Evolutionary conservation across 768 basidiomycete species (phyloP).

Genomic region (Psilocybe cubensis): DNA sequence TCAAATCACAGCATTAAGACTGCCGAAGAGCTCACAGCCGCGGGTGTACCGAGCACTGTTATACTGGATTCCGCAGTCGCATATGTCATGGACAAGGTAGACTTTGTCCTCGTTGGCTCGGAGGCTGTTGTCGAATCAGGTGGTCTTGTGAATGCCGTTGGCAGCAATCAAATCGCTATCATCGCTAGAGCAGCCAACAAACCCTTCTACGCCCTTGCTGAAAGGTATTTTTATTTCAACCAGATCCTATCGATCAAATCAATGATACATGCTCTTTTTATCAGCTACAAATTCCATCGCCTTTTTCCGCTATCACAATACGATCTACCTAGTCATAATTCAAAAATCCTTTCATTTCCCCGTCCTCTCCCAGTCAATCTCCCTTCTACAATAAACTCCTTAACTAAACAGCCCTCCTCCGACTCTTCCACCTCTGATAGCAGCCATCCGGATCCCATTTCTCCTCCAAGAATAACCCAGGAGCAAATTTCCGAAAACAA

Average conservation of each 20-base stretch:
- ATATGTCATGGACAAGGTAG: conserved; percentile 95
- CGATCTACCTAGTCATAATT: conserved; percentile 83
- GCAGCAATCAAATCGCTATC: conserved; percentile 95
- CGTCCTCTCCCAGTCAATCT: conserved; percentile 33
- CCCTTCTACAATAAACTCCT: conserved; percentile 24
- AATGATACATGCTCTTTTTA: conserved; percentile 22
- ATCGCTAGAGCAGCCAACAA: conserved; percentile 94
- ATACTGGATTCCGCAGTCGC: conserved; percentile 96
- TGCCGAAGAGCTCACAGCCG: conserved; percentile 82
- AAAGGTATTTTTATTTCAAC: conserved; percentile 58
- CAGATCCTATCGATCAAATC: conserved; percentile 25
- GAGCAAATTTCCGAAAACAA: conserved; percentile 84
- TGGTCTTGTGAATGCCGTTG: conserved; percentile 89
- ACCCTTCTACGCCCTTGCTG: conserved; percentile 94
- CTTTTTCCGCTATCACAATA: conserved; percentile 92
- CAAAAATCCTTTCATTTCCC: conserved; percentile 75
- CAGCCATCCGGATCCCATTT: conserved; percentile 27
- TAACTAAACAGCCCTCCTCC: conserved; percentile 15
- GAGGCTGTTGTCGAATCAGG: conserved; percentile 99
- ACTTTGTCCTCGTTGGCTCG: conserved; percentile 94
- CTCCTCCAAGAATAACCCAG: conserved; percentile 66
- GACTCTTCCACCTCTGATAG: conserved; percentile 15
- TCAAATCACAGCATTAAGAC: conserved; percentile 75
- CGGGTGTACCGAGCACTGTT: conserved; percentile 93
- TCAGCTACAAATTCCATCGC: conserved; percentile 96